Percentiles rank a stretch among this genome's conserved stretches.
Evolutionary conservation across 23 red algal species (phyloP).

Genomic region (Gracilaria gracilis): DNA sequence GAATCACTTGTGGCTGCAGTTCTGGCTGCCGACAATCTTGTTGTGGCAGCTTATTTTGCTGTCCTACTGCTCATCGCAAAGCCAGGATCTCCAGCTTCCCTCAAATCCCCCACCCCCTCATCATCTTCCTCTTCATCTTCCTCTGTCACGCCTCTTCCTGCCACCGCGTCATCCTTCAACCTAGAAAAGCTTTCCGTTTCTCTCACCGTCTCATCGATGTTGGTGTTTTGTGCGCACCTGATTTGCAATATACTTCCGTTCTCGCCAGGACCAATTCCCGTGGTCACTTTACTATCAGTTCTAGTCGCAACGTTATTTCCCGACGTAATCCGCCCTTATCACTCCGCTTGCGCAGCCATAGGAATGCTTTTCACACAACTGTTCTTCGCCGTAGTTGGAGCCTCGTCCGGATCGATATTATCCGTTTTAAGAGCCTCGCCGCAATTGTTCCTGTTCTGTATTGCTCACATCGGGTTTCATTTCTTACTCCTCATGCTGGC

Average conservation of each 20-base stretch:
- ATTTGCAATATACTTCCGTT: conserved; percentile 29
- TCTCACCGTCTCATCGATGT: neutral
- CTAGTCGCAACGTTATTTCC: conserved; percentile 74
- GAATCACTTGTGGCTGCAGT: conserved; percentile 56
- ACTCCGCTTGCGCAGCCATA: conserved; percentile 21
- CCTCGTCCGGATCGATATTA: conserved; percentile 57
- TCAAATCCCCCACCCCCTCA: neutral
- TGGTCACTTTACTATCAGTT: conserved; percentile 69
- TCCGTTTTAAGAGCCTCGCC: conserved; percentile 74
- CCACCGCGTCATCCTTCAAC: conserved; percentile 1
- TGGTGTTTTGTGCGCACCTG: conserved; percentile 13
- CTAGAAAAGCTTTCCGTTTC: conserved; percentile 27
- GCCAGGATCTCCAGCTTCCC: neutral
- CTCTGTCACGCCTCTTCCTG: neutral
- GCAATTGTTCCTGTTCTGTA: conserved; percentile 62
- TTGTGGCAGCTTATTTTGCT: conserved; percentile 82
- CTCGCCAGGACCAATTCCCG: conserved; percentile 47
- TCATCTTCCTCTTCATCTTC: neutral
- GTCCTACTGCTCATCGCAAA: conserved; percentile 67
- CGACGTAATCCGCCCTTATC: conserved; percentile 22
- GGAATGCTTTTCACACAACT: conserved; percentile 86
- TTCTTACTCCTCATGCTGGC: conserved; percentile 55
- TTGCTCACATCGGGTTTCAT: conserved; percentile 78
- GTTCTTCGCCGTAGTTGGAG: conserved; percentile 86
- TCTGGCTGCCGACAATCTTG: conserved; percentile 88